Conservation (phyloP, 768 basidiomycete genomes). For the Tylopilus rubrobrunneus region DNA sequence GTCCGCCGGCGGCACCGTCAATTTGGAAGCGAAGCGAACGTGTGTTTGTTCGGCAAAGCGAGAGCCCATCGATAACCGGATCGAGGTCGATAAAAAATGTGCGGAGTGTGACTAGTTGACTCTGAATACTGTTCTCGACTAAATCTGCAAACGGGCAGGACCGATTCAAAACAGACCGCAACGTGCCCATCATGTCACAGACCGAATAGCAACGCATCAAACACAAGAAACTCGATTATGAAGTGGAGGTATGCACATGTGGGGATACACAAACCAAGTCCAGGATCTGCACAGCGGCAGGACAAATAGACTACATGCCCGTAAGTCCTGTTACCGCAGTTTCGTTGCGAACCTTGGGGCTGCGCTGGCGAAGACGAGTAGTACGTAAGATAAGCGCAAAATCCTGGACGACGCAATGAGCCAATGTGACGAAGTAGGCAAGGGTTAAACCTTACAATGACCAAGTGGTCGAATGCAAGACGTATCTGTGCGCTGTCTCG, state of each 20-base stretch:
- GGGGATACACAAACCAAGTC: constrained; percentile 5
- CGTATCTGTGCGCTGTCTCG: constrained; percentile 6
- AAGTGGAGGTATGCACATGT: constrained; percentile 5
- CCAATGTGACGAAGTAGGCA: background rate
- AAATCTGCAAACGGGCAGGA: background rate
- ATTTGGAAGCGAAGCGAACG: constrained; percentile 33
- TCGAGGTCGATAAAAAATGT: constrained; percentile 1
- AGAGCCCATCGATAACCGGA: constrained; percentile 22
- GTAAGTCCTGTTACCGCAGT: background rate
- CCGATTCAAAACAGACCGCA: constrained; percentile 11
- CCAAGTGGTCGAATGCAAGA: constrained; percentile 17
- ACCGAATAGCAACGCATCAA: constrained; percentile 1
- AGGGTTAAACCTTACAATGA: constrained; percentile 14
- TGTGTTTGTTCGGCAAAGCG: constrained; percentile 13
- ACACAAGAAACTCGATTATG: constrained; percentile 10
- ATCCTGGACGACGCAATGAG: constrained; percentile 17
- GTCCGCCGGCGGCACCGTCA: constrained; percentile 30
- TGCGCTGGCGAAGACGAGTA: constrained; percentile 4
- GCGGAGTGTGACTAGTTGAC: no score
- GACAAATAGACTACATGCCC: background rate
- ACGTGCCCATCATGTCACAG: background rate
- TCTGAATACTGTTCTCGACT: background rate
- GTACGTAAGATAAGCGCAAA: constrained; percentile 19
- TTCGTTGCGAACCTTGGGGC: background rate
- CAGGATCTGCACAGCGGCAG: constrained; percentile 1